These are phyloP conservation scores for Groenewaldozyma tartarivorans DNA, from an alignment of 805 yeast species.

Conservation along the genomic window DNA sequence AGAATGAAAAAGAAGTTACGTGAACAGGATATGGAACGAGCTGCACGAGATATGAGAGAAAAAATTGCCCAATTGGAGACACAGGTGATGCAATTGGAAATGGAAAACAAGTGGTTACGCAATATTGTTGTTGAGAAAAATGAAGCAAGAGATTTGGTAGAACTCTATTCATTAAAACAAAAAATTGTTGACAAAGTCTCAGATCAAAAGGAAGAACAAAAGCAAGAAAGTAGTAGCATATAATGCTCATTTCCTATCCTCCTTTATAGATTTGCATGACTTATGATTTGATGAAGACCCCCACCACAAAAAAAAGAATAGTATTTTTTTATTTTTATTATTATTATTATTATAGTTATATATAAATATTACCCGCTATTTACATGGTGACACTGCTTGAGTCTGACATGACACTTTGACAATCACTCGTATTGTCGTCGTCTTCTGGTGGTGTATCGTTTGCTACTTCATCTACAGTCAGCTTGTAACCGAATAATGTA, in stretches of 20 bases:
- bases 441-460: too few species aligned
- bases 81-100: constrained; percentile 73
- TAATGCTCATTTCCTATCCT: background rate
- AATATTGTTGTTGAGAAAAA: constrained; percentile 73
- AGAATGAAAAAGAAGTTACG: constrained; percentile 84
- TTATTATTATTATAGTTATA: too few species aligned
- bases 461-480: background rate
- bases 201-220: too few species aligned
- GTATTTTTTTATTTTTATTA: too few species aligned
- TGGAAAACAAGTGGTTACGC: constrained; percentile 83
- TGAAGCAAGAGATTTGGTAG: constrained; percentile 28
- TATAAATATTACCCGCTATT: too few species aligned
- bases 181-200: constrained; percentile 12
- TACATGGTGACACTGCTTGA: too few species aligned
- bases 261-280: constrained; percentile 31
- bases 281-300: too few species aligned
- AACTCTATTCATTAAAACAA: constrained; percentile 20
- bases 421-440: background rate
- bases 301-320: too few species aligned
- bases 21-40: constrained; percentile 83
- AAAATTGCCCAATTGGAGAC: constrained; percentile 56
- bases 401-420: background rate
- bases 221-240: too few species aligned
- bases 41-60: constrained; percentile 63
- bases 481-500: constrained; percentile 22